Evolutionary conservation across 1,139 yeast species (phyloP).

Genomic region (Saccharomyces uvarum): DNA sequence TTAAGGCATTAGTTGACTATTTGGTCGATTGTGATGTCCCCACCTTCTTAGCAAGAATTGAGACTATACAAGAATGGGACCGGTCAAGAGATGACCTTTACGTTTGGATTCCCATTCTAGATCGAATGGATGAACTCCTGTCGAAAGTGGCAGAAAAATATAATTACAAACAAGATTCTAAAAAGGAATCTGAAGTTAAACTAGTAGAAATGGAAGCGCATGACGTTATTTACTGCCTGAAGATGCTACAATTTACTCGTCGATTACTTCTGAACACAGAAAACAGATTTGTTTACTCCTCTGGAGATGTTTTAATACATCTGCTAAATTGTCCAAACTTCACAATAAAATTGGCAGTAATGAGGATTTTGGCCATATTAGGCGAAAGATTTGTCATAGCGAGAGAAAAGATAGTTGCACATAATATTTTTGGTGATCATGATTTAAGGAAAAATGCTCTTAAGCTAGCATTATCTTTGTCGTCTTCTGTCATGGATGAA

Average conservation of each 20-base stretch:
- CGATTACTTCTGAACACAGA: constrained; percentile 63
- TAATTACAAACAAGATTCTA: constrained; percentile 30
- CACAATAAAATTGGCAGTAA: constrained; percentile 51
- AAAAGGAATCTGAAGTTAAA: constrained; percentile 37
- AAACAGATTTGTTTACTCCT: constrained; percentile 59
- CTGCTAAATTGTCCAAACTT: constrained; percentile 56
- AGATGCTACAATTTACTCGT: constrained; percentile 56
- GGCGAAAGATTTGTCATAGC: constrained; percentile 50
- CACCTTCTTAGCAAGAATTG: constrained; percentile 22
- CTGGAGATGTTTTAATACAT: constrained; percentile 54
- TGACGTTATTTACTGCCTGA: constrained; percentile 43
- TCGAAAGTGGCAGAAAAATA: constrained; percentile 49
- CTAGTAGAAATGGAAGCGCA: constrained; percentile 39
- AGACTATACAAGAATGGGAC: constrained; percentile 41
- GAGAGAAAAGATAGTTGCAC: constrained; percentile 38
- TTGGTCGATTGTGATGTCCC: constrained; percentile 18
- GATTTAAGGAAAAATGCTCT: constrained; percentile 39
- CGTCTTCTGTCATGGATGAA: constrained; percentile 38
- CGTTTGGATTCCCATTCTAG: constrained; percentile 71
- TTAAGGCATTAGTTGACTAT: constrained; percentile 30
- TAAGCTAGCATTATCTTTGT: constrained; percentile 48
- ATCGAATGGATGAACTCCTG: constrained; percentile 64
- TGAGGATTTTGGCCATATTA: constrained; percentile 54
- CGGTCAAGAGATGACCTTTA: constrained; percentile 65
- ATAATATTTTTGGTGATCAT: constrained; percentile 36